A percentile compares a stretch with the other conserved stretches of the same genome.
Conservation (phyloP, 331 rosid genomes). For the Dryas integrifolia region DNA sequence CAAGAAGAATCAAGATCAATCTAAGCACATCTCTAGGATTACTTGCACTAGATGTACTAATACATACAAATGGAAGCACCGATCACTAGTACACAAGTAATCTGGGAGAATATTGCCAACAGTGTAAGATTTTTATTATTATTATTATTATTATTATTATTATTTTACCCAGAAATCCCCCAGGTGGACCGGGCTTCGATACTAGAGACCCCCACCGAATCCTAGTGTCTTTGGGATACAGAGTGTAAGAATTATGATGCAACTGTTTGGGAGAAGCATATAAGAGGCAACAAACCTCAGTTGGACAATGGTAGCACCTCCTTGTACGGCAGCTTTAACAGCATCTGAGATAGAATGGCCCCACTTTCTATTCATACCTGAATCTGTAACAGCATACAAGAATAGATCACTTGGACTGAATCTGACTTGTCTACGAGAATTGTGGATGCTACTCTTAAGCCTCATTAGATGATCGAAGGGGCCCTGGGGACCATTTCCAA, state of each 20-base stretch:
- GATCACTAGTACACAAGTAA: background rate
- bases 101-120: background rate
- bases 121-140: background rate
- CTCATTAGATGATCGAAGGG: slow-evolving; percentile 76
- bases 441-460: slow-evolving; percentile 44
- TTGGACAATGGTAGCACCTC: slow-evolving; percentile 93
- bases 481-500: slow-evolving; percentile 88
- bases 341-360: slow-evolving; percentile 75
- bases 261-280: background rate
- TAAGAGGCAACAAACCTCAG: slow-evolving; percentile 55
- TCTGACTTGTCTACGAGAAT: slow-evolving; percentile 40
- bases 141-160: too few species aligned
- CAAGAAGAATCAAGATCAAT: slow-evolving; percentile 2
- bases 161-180: too few species aligned
- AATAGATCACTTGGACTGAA: slow-evolving; percentile 64
- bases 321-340: slow-evolving; percentile 80
- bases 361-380: slow-evolving; percentile 81
- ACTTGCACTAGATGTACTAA: background rate
- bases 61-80: background rate
- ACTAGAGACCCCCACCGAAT: too few species aligned
- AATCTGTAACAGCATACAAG: slow-evolving; percentile 87
- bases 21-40: background rate
- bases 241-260: background rate
- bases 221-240: background rate
- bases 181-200: too few species aligned